These are phyloP conservation scores for Citrus hindsii DNA, from an alignment of 345 rosid genomes.

Conservation along the genomic window DNA sequence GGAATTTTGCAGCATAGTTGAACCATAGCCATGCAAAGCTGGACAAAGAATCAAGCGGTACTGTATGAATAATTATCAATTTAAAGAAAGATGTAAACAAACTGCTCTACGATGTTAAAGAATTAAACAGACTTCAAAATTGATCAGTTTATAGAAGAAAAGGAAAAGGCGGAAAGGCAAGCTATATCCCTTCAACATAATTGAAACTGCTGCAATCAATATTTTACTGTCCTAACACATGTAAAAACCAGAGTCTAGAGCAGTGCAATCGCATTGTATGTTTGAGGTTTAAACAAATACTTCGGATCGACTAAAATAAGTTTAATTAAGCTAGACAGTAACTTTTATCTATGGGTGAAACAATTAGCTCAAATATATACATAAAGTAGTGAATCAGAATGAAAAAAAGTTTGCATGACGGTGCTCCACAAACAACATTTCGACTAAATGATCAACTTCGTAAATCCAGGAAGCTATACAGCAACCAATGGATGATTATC, in stretches of 20 bases:
- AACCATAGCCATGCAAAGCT: slow-evolving; percentile 50
- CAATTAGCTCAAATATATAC: too few species aligned
- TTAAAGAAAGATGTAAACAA: background rate
- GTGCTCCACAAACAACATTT: background rate
- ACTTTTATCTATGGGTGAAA: background rate
- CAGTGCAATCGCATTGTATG: too few species aligned
- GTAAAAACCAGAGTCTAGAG: too few species aligned
- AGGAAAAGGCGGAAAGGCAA: background rate
- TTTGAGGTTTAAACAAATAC: background rate
- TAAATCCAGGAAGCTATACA: background rate
- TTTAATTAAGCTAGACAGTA: background rate
- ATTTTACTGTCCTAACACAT: background rate
- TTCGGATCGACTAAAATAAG: background rate
- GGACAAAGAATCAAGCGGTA: slow-evolving; percentile 1
- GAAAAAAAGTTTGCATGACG: background rate
- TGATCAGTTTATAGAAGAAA: background rate
- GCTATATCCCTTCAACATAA: background rate
- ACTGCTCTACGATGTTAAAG: background rate
- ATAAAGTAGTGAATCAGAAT: background rate
- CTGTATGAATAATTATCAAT: background rate
- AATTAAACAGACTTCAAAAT: background rate
- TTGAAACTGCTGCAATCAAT: background rate
- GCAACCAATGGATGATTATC: background rate
- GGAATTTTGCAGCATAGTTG: slow-evolving; percentile 43
- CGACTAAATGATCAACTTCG: background rate